Conservation (phyloP, 441 rosid species). For the Adansonia gregorii region DNA sequence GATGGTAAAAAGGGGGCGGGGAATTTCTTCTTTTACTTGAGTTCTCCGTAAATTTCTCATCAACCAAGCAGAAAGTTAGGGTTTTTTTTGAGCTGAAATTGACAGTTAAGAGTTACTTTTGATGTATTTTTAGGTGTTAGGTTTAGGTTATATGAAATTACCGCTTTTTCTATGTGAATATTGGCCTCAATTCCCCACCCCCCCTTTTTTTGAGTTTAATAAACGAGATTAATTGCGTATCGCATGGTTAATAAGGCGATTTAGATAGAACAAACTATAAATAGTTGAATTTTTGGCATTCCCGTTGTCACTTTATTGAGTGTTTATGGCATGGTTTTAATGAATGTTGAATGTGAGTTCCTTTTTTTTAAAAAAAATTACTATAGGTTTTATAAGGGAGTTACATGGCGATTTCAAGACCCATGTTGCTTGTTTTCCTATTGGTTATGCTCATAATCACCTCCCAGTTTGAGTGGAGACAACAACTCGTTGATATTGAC, state of each 20-base stretch:
- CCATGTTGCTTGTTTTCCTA: slow-evolving; percentile 70
- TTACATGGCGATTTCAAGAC: slow-evolving; percentile 62
- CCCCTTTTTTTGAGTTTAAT: too few species aligned
- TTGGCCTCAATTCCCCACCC: not conserved
- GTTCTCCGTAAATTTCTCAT: slow-evolving; percentile 2
- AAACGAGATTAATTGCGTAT: too few species aligned
- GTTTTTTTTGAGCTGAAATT: slow-evolving; percentile 17
- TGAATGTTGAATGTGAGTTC: not conserved
- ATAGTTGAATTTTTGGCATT: not conserved
- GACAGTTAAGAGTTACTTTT: not conserved
- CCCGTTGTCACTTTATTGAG: not conserved
- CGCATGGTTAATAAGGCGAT: not conserved
- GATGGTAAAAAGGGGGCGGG: not conserved
- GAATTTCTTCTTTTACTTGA: not conserved
- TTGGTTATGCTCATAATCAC: slow-evolving; percentile 72
- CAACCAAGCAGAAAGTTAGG: not conserved
- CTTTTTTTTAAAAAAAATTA: not conserved
- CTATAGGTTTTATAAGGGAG: slow-evolving; percentile 48
- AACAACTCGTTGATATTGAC: slow-evolving; percentile 70
- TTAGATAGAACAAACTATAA: not conserved
- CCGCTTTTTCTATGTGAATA: not conserved
- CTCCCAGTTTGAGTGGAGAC: slow-evolving; percentile 91
- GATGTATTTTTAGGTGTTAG: not conserved
- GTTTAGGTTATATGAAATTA: not conserved
- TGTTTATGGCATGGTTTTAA: not conserved